Conservation (phyloP, 75 land plant genomes). For the Gnetum montanum region DNA sequence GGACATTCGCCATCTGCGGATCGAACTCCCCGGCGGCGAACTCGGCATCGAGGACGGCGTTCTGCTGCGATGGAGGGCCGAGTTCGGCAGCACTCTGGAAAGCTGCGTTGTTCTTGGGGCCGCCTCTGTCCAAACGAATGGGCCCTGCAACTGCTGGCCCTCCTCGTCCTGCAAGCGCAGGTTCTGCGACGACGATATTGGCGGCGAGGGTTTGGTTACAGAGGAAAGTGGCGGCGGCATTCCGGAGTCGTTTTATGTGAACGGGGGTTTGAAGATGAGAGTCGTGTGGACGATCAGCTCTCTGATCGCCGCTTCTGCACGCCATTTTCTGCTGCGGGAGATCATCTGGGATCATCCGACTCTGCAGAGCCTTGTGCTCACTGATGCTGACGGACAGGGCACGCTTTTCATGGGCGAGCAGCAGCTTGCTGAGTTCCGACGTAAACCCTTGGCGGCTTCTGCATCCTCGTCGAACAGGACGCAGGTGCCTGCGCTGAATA, state of each 20-base stretch:
- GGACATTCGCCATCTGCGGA: slow-evolving; percentile 12
- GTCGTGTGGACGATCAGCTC: slow-evolving; percentile 52
- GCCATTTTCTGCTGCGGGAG: slow-evolving; percentile 53
- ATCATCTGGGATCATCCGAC: slow-evolving; percentile 39
- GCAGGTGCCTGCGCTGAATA: slow-evolving; percentile 26
- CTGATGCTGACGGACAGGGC: slow-evolving; percentile 56
- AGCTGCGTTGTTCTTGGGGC: slow-evolving; percentile 42
- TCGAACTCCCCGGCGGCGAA: slow-evolving; percentile 28
- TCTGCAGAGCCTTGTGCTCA: slow-evolving; percentile 33
- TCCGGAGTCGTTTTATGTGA: slow-evolving; percentile 39
- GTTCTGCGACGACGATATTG: not conserved
- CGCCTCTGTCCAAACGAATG: not conserved
- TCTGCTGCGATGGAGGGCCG: slow-evolving; percentile 49
- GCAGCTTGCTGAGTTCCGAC: slow-evolving; percentile 40
- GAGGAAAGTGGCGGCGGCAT: slow-evolving; percentile 30
- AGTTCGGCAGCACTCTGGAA: slow-evolving; percentile 38
- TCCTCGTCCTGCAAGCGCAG: too few relatives aligned
- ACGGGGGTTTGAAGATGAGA: slow-evolving; percentile 50
- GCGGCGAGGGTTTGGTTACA: not conserved
- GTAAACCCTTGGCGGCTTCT: slow-evolving; percentile 14
- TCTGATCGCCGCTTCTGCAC: slow-evolving; percentile 38
- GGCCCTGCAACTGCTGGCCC: too few relatives aligned
- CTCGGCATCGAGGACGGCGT: slow-evolving; percentile 28
- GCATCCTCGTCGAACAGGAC: slow-evolving; percentile 31
- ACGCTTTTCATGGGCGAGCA: slow-evolving; percentile 33